Evolutionary conservation across 2,329 filamentous ascomycete genomes (phyloP).

Genomic region (Pseudogymnoascus sp.): DNA sequence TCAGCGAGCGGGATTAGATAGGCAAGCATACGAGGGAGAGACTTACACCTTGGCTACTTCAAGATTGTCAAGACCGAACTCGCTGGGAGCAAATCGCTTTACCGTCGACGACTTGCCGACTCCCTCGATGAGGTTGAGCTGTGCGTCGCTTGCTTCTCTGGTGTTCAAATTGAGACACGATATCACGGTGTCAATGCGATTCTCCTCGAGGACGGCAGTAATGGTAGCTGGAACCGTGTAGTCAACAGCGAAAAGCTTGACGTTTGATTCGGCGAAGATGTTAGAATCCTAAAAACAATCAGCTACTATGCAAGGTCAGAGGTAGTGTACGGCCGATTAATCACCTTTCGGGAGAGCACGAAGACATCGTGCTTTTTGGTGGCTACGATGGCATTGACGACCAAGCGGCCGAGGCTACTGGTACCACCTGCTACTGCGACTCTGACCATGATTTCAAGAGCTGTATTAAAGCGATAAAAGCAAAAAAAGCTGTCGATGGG

Average conservation of each 20-base stretch:
- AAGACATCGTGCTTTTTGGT: constrained; percentile 24
- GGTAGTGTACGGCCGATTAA: too few relatives aligned
- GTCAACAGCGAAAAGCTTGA: constrained; percentile 12
- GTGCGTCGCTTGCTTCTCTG: constrained; percentile 25
- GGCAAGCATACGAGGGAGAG: not conserved
- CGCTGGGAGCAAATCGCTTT: constrained; percentile 31
- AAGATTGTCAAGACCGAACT: constrained; percentile 31
- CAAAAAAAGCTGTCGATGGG: not conserved
- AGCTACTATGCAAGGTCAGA: not conserved
- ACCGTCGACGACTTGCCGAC: constrained; percentile 25
- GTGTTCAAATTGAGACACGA: constrained; percentile 28
- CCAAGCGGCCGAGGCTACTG: constrained; percentile 22
- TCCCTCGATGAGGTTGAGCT: constrained; percentile 29
- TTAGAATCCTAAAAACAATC: not conserved
- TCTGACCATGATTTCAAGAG: constrained; percentile 20
- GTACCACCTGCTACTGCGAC: constrained; percentile 24
- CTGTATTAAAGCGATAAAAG: not conserved
- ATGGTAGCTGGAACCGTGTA: constrained; percentile 6
- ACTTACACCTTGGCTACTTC: not conserved
- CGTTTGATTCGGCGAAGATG: constrained; percentile 7
- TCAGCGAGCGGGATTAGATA: not conserved
- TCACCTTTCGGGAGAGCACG: constrained; percentile 24
- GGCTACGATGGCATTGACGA: constrained; percentile 21
- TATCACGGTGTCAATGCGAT: constrained; percentile 26
- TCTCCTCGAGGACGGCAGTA: constrained; percentile 10